Percentiles rank a stretch among this genome's conserved stretches.
Conservation (phyloP, 2,329 filamentous ascomycete genomes). For the Pseudocercospora ulei region DNA sequence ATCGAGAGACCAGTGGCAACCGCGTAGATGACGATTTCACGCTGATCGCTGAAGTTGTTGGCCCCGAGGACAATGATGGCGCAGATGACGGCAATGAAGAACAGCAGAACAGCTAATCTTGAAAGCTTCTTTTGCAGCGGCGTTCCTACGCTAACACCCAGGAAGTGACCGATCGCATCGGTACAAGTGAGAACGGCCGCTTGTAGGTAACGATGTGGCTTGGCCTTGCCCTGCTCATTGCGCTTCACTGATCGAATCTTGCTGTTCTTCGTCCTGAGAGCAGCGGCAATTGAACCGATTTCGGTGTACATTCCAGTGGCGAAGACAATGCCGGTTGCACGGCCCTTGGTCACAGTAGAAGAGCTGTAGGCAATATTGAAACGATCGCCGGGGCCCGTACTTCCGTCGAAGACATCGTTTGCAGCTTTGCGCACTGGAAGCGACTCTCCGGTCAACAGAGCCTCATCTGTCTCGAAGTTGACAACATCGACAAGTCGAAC, state of each 20-base stretch:
- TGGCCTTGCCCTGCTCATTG: conserved; percentile 31
- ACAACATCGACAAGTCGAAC: conserved; percentile 39
- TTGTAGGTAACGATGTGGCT: conserved; percentile 38
- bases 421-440: conserved; percentile 57
- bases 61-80: conserved; percentile 60
- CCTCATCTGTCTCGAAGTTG: conserved; percentile 69
- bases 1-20: conserved; percentile 53
- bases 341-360: conserved; percentile 61
- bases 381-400: conserved; percentile 57
- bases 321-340: conserved; percentile 58
- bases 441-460: conserved; percentile 64
- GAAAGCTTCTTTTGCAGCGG: conserved; percentile 76
- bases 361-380: conserved; percentile 62
- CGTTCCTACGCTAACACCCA: conserved; percentile 64
- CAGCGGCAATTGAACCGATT: conserved; percentile 63
- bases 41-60: conserved; percentile 48
- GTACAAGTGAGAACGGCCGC: conserved; percentile 46
- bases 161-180: conserved; percentile 53
- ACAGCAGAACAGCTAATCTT: conserved; percentile 73
- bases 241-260: conserved; percentile 36
- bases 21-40: conserved; percentile 57
- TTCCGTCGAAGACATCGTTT: conserved; percentile 45
- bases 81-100: conserved; percentile 61
- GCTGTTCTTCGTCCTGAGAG: conserved; percentile 54
- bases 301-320: conserved; percentile 65